These are phyloP conservation scores for Arthrobotrys iridis DNA, from an alignment of 2,329 filamentous ascomycete species.

Conservation along the genomic window DNA sequence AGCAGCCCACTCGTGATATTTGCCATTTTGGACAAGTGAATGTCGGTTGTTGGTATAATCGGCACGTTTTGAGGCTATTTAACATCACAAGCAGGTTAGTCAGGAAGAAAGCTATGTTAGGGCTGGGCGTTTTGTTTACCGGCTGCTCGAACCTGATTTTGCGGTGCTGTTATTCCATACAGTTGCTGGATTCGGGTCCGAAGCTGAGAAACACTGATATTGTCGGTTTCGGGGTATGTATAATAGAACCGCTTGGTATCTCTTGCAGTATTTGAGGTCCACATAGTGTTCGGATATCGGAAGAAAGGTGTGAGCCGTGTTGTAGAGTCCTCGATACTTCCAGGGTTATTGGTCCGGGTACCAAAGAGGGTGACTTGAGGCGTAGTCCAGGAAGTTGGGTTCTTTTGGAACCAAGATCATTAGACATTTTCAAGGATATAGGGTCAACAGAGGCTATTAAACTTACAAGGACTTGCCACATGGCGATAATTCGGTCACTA, in stretches of 20 bases:
- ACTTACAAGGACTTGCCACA: slow-evolving; percentile 50
- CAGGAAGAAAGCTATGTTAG: not conserved
- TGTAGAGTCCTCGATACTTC: slow-evolving; percentile 5
- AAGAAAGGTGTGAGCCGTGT: slow-evolving; percentile 27
- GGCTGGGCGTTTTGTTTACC: slow-evolving; percentile 8
- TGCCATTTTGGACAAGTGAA: slow-evolving; percentile 6
- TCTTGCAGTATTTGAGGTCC: slow-evolving; percentile 28
- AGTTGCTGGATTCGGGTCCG: slow-evolving; percentile 27
- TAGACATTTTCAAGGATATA: not conserved
- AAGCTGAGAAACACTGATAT: not conserved
- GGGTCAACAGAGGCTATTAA: not conserved
- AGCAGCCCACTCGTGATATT: slow-evolving; percentile 50
- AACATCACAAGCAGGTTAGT: not conserved
- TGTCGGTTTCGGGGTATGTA: slow-evolving; percentile 39
- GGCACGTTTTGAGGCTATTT: slow-evolving; percentile 12
- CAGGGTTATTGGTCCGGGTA: slow-evolving; percentile 18
- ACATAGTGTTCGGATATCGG: slow-evolving; percentile 6
- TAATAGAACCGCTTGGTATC: slow-evolving; percentile 20
- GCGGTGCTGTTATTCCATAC: slow-evolving; percentile 39
- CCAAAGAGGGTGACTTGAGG: slow-evolving; percentile 20
- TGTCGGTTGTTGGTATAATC: not conserved
- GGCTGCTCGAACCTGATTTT: slow-evolving; percentile 20
- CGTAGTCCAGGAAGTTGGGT: slow-evolving; percentile 23
- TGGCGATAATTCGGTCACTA: slow-evolving; percentile 39
- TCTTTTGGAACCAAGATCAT: not conserved